A percentile compares a stretch with the other conserved stretches of the same genome.
These are phyloP conservation scores for Thoreauomyces humboldtii DNA, from an alignment of 192 early-diverging fungal species.

Conservation along the genomic window DNA sequence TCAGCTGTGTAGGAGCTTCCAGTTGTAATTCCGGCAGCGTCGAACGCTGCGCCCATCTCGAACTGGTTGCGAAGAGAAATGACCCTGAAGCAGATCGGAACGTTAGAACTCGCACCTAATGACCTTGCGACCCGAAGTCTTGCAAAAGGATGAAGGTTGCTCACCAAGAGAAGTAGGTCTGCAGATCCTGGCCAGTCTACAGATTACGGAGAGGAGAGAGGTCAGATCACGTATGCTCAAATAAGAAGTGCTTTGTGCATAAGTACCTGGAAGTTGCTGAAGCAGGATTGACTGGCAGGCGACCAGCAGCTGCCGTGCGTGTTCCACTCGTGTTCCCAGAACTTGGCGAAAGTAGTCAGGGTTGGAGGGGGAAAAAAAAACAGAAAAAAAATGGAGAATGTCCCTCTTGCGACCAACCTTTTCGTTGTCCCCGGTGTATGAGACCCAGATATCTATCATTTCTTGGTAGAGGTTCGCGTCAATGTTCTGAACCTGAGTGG, in stretches of 20 bases:
- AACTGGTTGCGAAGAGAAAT: slow-evolving; percentile 8
- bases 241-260: too few species aligned
- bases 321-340: slow-evolving; percentile 10
- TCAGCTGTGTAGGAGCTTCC: slow-evolving; percentile 3
- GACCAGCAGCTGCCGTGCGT: slow-evolving; percentile 14
- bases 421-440: slow-evolving; percentile 6
- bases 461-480: not conserved
- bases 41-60: slow-evolving; percentile 7
- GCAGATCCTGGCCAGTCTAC: slow-evolving; percentile 5
- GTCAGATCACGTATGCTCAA: too few species aligned
- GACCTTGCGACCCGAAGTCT: too few species aligned
- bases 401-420: too few species aligned
- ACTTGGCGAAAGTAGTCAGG: too few species aligned
- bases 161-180: not conserved
- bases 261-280: slow-evolving; percentile 9
- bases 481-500: not conserved
- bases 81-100: too few species aligned
- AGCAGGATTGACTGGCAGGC: slow-evolving; percentile 6
- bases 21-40: slow-evolving; percentile 1
- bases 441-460: slow-evolving; percentile 5
- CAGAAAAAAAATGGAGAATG: too few species aligned
- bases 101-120: too few species aligned
- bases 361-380: too few species aligned
- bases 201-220: too few species aligned
- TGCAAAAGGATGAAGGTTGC: too few species aligned